Conservation (phyloP, 2,329 filamentous ascomycete species). For the Apiospora pterosperma region DNA sequence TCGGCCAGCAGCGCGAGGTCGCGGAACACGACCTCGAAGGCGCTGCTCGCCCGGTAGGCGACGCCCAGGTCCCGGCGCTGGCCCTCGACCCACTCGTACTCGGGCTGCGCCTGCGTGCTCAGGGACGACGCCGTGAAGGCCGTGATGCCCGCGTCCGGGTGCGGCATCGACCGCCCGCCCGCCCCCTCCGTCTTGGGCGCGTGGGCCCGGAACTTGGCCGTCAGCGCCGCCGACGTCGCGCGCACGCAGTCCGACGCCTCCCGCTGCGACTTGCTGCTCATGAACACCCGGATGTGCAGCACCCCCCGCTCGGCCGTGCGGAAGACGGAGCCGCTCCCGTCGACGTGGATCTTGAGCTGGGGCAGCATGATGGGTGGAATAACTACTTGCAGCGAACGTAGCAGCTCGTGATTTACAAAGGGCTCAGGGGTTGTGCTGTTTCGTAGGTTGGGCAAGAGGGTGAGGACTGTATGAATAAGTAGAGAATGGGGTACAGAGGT, state of each 20-base stretch:
- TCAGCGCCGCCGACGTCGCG: conserved; percentile 9
- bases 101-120: conserved; percentile 7
- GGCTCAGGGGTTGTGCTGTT: no score
- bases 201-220: conserved; percentile 10
- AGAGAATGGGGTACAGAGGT: background rate
- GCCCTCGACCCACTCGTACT: background rate
- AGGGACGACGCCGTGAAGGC: conserved; percentile 14
- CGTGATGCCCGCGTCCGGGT: conserved; percentile 16
- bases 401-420: no score
- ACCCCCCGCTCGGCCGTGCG: conserved; percentile 17
- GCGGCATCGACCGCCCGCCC: conserved; percentile 10
- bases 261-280: conserved; percentile 4
- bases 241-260: conserved; percentile 10
- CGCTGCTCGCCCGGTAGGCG: conserved; percentile 9
- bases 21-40: conserved; percentile 16
- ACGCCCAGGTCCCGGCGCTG: background rate
- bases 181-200: conserved; percentile 12
- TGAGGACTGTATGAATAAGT: background rate
- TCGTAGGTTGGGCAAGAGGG: no score
- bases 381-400: no score
- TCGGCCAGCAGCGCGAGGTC: conserved; percentile 13
- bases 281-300: conserved; percentile 10
- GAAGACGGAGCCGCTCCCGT: conserved; percentile 14
- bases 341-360: conserved; percentile 15
- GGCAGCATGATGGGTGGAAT: conserved; percentile 10